Base-by-base conservation (phyloP, 495 filamentous ascomycete species). In the Patellaria atrata region DNA sequence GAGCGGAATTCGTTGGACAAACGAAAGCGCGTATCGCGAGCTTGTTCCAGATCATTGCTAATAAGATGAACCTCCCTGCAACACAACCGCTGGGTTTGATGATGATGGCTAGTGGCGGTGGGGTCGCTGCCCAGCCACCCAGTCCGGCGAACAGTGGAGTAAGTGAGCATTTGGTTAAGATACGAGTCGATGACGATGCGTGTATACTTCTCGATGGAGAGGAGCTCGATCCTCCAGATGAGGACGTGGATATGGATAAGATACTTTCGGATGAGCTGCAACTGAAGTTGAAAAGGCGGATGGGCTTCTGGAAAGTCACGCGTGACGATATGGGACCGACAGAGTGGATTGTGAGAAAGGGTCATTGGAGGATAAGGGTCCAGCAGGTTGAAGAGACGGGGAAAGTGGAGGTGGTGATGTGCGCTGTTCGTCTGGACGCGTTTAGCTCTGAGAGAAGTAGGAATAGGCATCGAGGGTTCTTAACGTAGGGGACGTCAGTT, bases 381-480 rank as follows among this genome's bases (percentile, higher is more conserved):
- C 75, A 79, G 44, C 51, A 41, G 17, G 48, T 45, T 6, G 45
- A 45, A 15, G 53, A 49, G 21, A 44, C 34, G 54, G 60, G 41
- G 57, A 56, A 43, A 63, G 69, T 55, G 45, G 71, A 71, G 37
- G 65, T 86, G 7, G 65, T 85, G 30, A 56, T 96, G 20, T 63
- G 77, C 9, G 82, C 75, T 3, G 82, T 92, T 11, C 87, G 84
- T 57, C 35, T 96, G 23, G 81, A 94, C 37, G 79, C 77, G 0
- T 71, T 75, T 45, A 79, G 66, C 22, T 65, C 62, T 4, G 71
- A 87, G 54, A 61, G 65, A 40, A 66, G 61, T 17, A 69, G 84
- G 48, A 94, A 94, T 60, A 57, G 54, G 40, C 48, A 60, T 38
- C 64, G 82, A 49, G 59, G 51, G 5, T 96, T 93, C 56, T 55